Percentiles rank a stretch among this genome's conserved stretches.
These are phyloP conservation scores for Meyerozyma carpophila DNA, from an alignment of 1,139 yeast genomes.

Conservation along the genomic window DNA sequence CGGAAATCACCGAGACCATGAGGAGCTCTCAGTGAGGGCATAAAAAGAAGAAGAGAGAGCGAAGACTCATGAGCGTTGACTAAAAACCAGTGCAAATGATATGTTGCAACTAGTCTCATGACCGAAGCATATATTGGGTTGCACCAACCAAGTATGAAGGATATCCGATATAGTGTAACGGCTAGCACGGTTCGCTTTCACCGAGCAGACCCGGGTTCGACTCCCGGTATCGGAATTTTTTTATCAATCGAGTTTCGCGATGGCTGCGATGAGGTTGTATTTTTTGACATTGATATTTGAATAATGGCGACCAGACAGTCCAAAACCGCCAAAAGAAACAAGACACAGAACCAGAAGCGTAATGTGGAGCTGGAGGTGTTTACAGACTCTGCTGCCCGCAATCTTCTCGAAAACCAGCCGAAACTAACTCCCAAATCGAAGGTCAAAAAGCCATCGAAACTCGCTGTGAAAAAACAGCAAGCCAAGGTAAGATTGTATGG, in stretches of 20 bases:
- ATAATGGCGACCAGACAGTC: constrained; percentile 54
- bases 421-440: constrained; percentile 57
- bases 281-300: not conserved
- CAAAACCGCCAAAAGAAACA: constrained; percentile 52
- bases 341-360: constrained; percentile 48
- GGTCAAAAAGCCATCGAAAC: constrained; percentile 46
- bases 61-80: too few species aligned
- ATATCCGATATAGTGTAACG: constrained; percentile 74
- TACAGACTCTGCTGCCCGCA: constrained; percentile 60
- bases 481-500: constrained; percentile 64
- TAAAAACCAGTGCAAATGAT: too few species aligned
- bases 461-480: constrained; percentile 59
- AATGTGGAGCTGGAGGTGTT: constrained; percentile 62
- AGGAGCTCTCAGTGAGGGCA: too few species aligned
- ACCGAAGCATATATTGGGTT: too few species aligned
- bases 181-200: constrained; percentile 82
- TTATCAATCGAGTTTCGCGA: constrained; percentile 7
- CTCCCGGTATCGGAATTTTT: constrained; percentile 68
- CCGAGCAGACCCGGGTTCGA: constrained; percentile 83
- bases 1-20: not conserved
- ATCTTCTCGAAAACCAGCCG: constrained; percentile 57
- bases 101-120: too few species aligned
- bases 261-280: not conserved
- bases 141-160: not conserved
- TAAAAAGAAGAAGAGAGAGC: too few species aligned